Evolutionary conservation across 345 rosid species (phyloP), one percentile per base, ranked within the genome.

Genomic region (Salix viminalis): DNA sequence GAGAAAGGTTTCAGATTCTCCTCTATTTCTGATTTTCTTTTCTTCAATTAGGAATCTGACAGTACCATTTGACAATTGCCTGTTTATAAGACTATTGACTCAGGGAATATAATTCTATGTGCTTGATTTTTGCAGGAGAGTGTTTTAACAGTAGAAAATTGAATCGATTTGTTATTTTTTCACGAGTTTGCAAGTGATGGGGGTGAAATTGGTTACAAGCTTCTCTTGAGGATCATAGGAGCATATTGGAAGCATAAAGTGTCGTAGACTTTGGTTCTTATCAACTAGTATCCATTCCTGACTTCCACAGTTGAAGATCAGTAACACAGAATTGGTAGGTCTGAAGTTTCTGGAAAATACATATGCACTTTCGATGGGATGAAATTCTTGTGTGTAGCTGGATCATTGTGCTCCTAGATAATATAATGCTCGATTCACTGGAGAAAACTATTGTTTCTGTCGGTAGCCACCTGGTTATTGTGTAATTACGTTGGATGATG

Each of bases 1-100:
- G 72, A 4, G 72, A 78, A 26, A 78, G 89, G 87, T 84, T 80
- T 18, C 18, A 21, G 13, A 26, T 15, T 56, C 50, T 69, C 28
- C 50, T 62, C 12, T 54, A 9, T 12, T 34, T 1, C 0, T 10
- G 50, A 61, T 39, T 76, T 26, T 13, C 2, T 52, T 1, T 46
- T 30, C 15, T 71, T 65, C 70, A 73, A 70, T 61, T 6, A 28
- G 32, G 21, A n/a, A 19, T 28, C 14, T 36, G 42, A 8, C 21
- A 67, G n/a, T 36, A 1, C 42, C 46, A 34, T 13, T 18, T 19
- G 16, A n/a, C 44, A 41, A 41, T 5, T 32, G 9, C 16, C 68
- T 28, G 4, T 65, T 32, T 23, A 32, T 65, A 24, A 61, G 28
- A 9, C 28, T 61, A 9, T 4, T 61, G 30, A 23, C 65, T 24